Evolutionary conservation across 1,284 basidiomycete genomes (phyloP).

Genomic region (Ustilago bromivora): DNA sequence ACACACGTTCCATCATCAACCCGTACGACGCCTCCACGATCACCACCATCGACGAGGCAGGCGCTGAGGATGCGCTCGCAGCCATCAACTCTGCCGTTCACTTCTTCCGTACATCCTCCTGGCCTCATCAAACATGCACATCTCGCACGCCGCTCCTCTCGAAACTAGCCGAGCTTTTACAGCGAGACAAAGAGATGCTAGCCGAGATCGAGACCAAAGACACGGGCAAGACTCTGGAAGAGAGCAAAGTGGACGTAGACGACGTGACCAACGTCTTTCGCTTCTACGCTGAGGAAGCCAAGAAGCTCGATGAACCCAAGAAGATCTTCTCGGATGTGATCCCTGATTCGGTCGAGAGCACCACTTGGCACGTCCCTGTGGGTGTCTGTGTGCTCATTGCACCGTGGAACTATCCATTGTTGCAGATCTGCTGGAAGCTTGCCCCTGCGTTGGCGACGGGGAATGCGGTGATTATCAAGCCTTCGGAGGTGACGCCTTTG

Average conservation of each 20-base stretch:
- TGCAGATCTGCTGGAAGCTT: slow-evolving; percentile 69
- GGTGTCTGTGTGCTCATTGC: slow-evolving; percentile 69
- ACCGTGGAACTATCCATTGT: slow-evolving; percentile 69
- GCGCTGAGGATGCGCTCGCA: slow-evolving; percentile 56
- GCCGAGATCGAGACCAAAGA: slow-evolving; percentile 66
- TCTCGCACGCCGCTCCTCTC: slow-evolving; percentile 53
- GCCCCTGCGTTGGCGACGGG: slow-evolving; percentile 68
- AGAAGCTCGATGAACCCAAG: slow-evolving; percentile 61
- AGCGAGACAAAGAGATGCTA: slow-evolving; percentile 59
- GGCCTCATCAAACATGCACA: slow-evolving; percentile 53
- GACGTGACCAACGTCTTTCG: slow-evolving; percentile 68
- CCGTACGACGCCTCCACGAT: slow-evolving; percentile 61
- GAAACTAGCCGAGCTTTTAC: slow-evolving; percentile 63
- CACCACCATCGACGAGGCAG: slow-evolving; percentile 63
- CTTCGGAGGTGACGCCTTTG: slow-evolving; percentile 69
- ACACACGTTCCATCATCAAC: slow-evolving; percentile 64
- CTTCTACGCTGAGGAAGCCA: slow-evolving; percentile 67
- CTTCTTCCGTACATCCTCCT: slow-evolving; percentile 61
- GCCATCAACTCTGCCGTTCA: slow-evolving; percentile 57
- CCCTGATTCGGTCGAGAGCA: slow-evolving; percentile 61
- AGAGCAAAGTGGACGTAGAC: slow-evolving; percentile 66
- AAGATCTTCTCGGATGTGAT: slow-evolving; percentile 57
- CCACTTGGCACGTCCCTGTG: slow-evolving; percentile 63
- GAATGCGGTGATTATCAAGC: slow-evolving; percentile 68
- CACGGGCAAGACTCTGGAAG: slow-evolving; percentile 68